Evolutionary conservation across 1,284 basidiomycete genomes (phyloP), one percentile per base, ranked within the genome.

Genomic region (Cystobasidium pallidum): DNA sequence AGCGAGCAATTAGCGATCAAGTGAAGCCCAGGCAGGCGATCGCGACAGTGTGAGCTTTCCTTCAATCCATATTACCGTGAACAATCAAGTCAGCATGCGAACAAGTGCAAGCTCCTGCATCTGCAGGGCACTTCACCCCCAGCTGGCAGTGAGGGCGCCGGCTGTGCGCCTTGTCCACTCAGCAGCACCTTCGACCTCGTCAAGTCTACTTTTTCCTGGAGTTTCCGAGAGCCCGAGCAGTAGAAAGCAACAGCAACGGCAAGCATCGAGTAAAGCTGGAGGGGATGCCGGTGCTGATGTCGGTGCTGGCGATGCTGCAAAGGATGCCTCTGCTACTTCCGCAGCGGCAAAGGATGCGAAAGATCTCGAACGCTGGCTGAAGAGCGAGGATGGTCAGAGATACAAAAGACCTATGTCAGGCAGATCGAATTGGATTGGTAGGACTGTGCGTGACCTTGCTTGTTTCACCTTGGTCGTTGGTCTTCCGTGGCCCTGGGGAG

Each of bases 401-500:
- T 74, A 61, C 64, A 65, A 63, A 49, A 72, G 73, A 55, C 73
- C 73, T 26, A 21, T 43, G 11, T 13, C 32, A 17, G 66, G 66
- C 34, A 57, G 58, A 34, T 26, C 70, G 28, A 74, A 74, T 45
- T 74, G 73, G 73, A 54, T 74, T 30, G 73, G 73, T 19, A 51
- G 41, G 34, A 55, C 58, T 21, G 73, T 74, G 30, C 19, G 73
- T 47, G 24, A 1, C 6, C 15, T 45, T 45, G 6, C 43, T 45
- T 17, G 4, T 11, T n/a, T 45, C 11, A 8, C 19, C 4, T 6
- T 8, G 6, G 11, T 17, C 11, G 11, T 45, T 17, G 3, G 11
- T n/a, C 4, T 17, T n/a, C 19, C 7, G 4, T 45, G n/a, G n/a
- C n/a, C n/a, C n/a, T n/a, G 8, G 15, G 11, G 15, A 6, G 43